A percentile compares a stretch with the other conserved stretches of the same genome.
Evolutionary conservation across 2,329 filamentous ascomycete genomes (phyloP).

Genomic region (Leptographium lundbergii): DNA sequence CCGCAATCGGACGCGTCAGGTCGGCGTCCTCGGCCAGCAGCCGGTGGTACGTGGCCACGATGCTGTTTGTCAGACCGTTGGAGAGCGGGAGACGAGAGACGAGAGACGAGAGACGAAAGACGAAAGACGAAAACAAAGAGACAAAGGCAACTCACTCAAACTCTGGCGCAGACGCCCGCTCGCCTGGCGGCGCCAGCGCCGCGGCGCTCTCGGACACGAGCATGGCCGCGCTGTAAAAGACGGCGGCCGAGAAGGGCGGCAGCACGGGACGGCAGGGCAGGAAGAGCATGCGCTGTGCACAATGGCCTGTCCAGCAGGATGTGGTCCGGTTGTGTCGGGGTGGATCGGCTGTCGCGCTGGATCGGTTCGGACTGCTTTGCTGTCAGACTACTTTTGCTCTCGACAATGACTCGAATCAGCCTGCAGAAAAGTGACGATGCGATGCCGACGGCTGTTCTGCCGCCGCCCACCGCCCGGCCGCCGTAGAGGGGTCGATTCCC

Average conservation of each 20-base stretch:
- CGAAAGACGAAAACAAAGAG: too few species aligned
- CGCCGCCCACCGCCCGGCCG: conserved; percentile 6
- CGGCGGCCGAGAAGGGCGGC: conserved; percentile 3
- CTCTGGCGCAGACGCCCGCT: background rate
- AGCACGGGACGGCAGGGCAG: background rate
- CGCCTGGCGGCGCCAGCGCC: background rate
- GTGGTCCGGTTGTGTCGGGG: too few species aligned
- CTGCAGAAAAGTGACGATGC: too few species aligned
- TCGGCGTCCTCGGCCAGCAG: conserved; percentile 57
- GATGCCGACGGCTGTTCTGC: conserved; percentile 2
- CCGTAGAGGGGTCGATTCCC: background rate
- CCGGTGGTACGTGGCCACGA: conserved; percentile 41
- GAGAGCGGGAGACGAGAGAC: too few species aligned
- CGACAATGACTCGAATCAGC: too few species aligned
- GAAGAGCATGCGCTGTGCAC: conserved; percentile 3
- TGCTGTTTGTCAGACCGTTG: conserved; percentile 27
- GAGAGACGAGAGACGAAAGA: too few species aligned
- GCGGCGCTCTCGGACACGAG: background rate
- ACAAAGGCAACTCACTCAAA: conserved; percentile 2
- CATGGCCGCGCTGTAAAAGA: background rate
- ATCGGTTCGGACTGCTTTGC: too few species aligned
- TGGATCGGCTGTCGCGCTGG: too few species aligned
- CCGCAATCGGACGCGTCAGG: conserved; percentile 85
- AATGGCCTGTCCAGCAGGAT: too few species aligned
- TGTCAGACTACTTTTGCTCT: too few species aligned